Percentiles rank a stretch among this genome's conserved stretches.
These are phyloP conservation scores for Primulina eburnea DNA, from an alignment of 257 asterid species.

Conservation along the genomic window DNA sequence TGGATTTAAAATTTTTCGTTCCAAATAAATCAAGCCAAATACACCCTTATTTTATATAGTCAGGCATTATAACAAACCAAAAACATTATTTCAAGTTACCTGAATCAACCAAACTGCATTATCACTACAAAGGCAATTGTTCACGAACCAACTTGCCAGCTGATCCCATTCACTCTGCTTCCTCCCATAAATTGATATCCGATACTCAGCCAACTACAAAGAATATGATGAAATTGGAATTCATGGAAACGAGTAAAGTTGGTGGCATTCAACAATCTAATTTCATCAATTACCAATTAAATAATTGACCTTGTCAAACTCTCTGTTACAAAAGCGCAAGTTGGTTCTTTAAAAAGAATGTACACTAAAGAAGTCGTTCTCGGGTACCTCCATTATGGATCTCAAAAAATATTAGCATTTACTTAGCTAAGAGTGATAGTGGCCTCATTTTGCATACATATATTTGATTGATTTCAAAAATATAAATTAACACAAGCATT, in stretches of 20 bases:
- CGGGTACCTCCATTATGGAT: neutral
- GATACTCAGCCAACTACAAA: conserved; percentile 85
- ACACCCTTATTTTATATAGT: neutral
- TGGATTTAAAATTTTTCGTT: neutral
- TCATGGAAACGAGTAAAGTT: conserved; percentile 12
- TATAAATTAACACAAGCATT: neutral
- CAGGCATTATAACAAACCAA: conserved; percentile 21
- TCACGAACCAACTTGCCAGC: conserved; percentile 88
- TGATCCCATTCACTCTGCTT: conserved; percentile 96
- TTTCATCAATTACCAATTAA: conserved; percentile 15
- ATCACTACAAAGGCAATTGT: conserved; percentile 67
- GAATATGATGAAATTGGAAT: conserved; percentile 24
- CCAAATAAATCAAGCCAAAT: too few species aligned
- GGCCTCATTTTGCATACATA: conserved; percentile 4
- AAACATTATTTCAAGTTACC: conserved; percentile 38
- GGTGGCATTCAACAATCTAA: conserved; percentile 24
- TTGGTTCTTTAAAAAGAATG: neutral
- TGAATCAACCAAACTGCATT: conserved; percentile 96
- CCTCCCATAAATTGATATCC: conserved; percentile 86
- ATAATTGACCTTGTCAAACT: conserved; percentile 3
- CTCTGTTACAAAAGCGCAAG: neutral
- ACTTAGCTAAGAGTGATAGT: conserved; percentile 4
- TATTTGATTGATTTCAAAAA: neutral
- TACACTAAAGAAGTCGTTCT: neutral
- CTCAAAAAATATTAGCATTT: neutral